Evolutionary conservation across 1,139 yeast genomes (phyloP).

Genomic region (Petasospora fabianii): DNA sequence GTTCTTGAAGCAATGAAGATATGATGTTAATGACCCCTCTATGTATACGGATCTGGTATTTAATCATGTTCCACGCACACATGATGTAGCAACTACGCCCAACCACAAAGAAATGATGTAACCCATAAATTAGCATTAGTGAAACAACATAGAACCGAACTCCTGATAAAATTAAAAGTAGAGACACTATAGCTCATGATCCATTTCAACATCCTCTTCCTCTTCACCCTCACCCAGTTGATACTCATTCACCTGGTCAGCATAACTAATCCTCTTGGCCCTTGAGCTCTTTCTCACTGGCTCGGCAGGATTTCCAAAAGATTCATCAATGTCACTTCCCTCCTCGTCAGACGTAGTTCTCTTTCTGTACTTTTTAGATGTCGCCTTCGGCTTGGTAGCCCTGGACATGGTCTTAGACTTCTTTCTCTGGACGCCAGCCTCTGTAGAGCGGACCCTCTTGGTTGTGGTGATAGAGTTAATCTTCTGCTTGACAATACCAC

Average conservation of each 20-base stretch:
- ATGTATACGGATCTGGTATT: too few relatives aligned
- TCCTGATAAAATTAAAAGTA: background rate
- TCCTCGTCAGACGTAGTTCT: constrained; percentile 14
- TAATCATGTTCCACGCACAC: too few relatives aligned
- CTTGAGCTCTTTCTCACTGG: constrained; percentile 46
- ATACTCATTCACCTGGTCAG: constrained; percentile 31
- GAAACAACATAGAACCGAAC: background rate
- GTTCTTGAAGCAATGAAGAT: constrained; percentile 39
- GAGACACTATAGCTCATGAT: constrained; percentile 7
- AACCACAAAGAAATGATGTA: background rate
- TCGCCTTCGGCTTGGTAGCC: constrained; percentile 15
- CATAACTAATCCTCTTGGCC: constrained; percentile 40
- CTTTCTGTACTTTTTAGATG: constrained; percentile 13
- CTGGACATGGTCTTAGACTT: constrained; percentile 23
- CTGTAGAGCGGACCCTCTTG: constrained; percentile 14
- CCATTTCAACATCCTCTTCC: constrained; percentile 11
- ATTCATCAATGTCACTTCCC: constrained; percentile 17
- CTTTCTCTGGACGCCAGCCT: constrained; percentile 18
- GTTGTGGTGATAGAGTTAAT: constrained; percentile 12
- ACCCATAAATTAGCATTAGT: background rate
- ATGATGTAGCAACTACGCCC: background rate
- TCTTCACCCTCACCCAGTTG: constrained; percentile 25
- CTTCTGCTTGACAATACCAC: constrained; percentile 23
- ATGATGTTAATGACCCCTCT: constrained; percentile 1
- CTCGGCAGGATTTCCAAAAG: constrained; percentile 9